Evolutionary conservation across 2,329 filamentous ascomycete genomes (phyloP).

Genomic region (Neopestalotiopsis clavispora): DNA sequence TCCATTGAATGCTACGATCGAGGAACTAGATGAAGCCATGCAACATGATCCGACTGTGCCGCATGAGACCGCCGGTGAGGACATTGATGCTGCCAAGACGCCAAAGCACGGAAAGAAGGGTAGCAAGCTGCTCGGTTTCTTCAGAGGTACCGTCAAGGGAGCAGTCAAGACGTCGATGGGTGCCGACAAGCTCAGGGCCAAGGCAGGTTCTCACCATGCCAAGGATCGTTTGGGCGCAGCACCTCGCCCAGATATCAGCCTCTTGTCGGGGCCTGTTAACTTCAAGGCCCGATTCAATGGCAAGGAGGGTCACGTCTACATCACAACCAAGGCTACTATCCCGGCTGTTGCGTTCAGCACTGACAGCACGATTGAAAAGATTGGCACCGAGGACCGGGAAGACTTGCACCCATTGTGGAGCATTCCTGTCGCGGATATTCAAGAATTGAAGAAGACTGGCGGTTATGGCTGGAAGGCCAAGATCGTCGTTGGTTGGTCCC

Average conservation of each 20-base stretch:
- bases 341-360: conserved; percentile 71
- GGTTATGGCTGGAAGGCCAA: conserved; percentile 87
- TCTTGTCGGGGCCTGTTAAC: conserved; percentile 70
- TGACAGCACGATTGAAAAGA: conserved; percentile 58
- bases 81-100: conserved; percentile 52
- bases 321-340: conserved; percentile 69
- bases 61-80: conserved; percentile 44
- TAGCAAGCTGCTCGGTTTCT: conserved; percentile 61
- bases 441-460: conserved; percentile 78
- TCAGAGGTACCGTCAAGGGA: conserved; percentile 73
- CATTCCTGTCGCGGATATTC: conserved; percentile 72
- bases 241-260: conserved; percentile 48
- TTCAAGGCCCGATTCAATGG: conserved; percentile 76
- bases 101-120: conserved; percentile 44
- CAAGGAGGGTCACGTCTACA: conserved; percentile 73
- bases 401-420: conserved; percentile 69
- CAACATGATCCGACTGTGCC: conserved; percentile 43
- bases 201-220: conserved; percentile 63
- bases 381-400: conserved; percentile 62
- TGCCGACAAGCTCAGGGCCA: conserved; percentile 74
- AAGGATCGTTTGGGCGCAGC: conserved; percentile 76
- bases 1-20: conserved; percentile 64
- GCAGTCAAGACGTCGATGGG: conserved; percentile 74
- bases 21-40: conserved; percentile 71
- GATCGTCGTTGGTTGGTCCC: conserved; percentile 79